Evolutionary conservation across 768 basidiomycete species (phyloP).

Genomic region (Leccinellum rugosiceps): DNA sequence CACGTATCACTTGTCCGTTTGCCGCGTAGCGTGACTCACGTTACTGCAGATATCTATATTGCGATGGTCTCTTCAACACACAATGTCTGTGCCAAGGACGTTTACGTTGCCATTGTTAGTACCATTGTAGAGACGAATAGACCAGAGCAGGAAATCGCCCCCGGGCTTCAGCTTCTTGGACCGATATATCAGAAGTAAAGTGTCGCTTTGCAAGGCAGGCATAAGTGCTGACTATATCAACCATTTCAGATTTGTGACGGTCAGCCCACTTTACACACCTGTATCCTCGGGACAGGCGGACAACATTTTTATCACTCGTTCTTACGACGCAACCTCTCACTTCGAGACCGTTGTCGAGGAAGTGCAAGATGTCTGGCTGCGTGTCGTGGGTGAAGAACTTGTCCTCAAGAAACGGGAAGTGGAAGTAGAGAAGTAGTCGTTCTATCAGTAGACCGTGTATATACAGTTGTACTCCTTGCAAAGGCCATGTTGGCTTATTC

Average conservation of each 20-base stretch:
- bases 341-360: slow-evolving; percentile 99
- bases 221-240: slow-evolving; percentile 8
- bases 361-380: slow-evolving; percentile 93
- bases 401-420: slow-evolving; percentile 87
- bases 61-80: slow-evolving; percentile 97
- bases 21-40: slow-evolving; percentile 1
- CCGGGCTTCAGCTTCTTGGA: slow-evolving; percentile 89
- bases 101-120: slow-evolving; percentile 96
- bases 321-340: slow-evolving; percentile 98
- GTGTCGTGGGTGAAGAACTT: slow-evolving; percentile 72
- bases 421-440: slow-evolving; percentile 49
- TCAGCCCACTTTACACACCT: slow-evolving; percentile 86
- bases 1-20: slow-evolving; percentile 34
- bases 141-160: slow-evolving; percentile 90
- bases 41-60: slow-evolving; percentile 86
- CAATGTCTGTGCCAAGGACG: slow-evolving; percentile 94
- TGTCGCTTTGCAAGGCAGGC: neutral
- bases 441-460: slow-evolving; percentile 8
- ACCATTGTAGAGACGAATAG: slow-evolving; percentile 94
- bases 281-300: slow-evolving; percentile 77
- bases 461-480: slow-evolving; percentile 9
- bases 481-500: slow-evolving; percentile 7
- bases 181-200: slow-evolving; percentile 90
- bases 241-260: slow-evolving; percentile 74
- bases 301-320: slow-evolving; percentile 95